Base-by-base conservation (phyloP, 768 basidiomycete genomes). In the Tylopilus balloui region DNA sequence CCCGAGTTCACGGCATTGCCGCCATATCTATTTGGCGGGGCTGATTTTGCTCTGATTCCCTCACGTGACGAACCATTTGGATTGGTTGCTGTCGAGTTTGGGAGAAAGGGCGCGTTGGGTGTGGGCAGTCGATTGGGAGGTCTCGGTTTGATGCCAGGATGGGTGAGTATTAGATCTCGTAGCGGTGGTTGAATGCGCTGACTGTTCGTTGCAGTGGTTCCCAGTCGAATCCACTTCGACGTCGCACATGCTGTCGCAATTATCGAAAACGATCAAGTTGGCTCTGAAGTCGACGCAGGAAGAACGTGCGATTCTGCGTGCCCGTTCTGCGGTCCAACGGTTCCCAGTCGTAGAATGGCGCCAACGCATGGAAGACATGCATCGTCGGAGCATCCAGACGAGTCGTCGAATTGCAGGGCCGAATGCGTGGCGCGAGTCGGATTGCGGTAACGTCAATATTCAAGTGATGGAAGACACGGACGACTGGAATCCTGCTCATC, bases 331-430 rank as follows among this genome's bases (percentile, higher is more conserved):
- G 15, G 79, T 96, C 3, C 93, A 95, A 62, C 89, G 93, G 61
- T 96, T 96, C 87, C 93, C 93, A 5, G 93, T 96, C 48, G 88
- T 96, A 23, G 92, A 96, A 71, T 96, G 93, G 93, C 88, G 93
- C 62, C 92, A 95, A 65, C 82, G 89, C 42, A 88, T 84, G 76
- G 93, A 96, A 71, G 93, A 95, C 66, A 90, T 95, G 77, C 93
- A 96, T 65, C 80, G 78, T 52, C 85, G 93, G 51, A 88, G 85
- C 61, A 92, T 96, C 64, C 68, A 65, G 20, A 71, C 73, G 4
- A 92, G 87, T 61, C 84, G 93, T 44, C 66, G 69, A 24, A 19
- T 80, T 2, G 90, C 92, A 21, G 86, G 81, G 7, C 50, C 72
- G 2, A 79, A 88, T 50, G 90, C 92, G 0, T 94, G 87, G 88